Conservation (phyloP, 768 basidiomycete genomes). For the Mycena epipterygia region DNA sequence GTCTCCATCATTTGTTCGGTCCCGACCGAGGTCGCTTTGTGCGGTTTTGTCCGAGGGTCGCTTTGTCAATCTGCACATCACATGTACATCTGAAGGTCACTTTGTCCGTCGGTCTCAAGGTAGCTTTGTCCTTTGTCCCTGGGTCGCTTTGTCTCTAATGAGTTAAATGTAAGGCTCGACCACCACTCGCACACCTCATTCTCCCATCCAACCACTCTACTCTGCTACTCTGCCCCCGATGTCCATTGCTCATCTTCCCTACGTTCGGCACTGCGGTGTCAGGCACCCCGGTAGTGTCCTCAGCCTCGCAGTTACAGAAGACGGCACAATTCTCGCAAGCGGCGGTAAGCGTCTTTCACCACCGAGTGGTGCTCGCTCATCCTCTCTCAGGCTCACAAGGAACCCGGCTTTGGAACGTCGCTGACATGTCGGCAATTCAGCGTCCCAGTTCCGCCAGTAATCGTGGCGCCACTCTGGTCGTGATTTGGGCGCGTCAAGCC, state of each 20-base stretch:
- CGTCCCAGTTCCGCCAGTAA: conserved; percentile 3
- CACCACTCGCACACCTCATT: not conserved
- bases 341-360: conserved; percentile 17
- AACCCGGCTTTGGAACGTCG: conserved; percentile 13
- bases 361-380: not conserved
- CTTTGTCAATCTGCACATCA: conserved; percentile 3
- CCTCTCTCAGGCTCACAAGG: conserved; percentile 15
- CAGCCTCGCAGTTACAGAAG: conserved; percentile 11
- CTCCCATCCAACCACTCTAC: not conserved
- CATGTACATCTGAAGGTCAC: not conserved
- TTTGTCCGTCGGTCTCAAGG: not conserved
- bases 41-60: not conserved
- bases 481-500: conserved; percentile 12
- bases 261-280: conserved; percentile 15
- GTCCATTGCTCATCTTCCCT: conserved; percentile 14
- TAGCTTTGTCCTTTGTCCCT: not conserved
- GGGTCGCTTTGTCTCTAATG: not conserved
- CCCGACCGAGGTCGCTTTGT: not conserved
- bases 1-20: not conserved
- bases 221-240: not conserved
- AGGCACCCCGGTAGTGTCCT: conserved; percentile 13
- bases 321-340: conserved; percentile 19
- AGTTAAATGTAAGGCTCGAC: not conserved
- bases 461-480: conserved; percentile 10
- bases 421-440: not conserved